A percentile compares a stretch with the other conserved stretches of the same genome.
Conservation (phyloP, 805 yeast genomes). For the Starmerella bacillaris region DNA sequence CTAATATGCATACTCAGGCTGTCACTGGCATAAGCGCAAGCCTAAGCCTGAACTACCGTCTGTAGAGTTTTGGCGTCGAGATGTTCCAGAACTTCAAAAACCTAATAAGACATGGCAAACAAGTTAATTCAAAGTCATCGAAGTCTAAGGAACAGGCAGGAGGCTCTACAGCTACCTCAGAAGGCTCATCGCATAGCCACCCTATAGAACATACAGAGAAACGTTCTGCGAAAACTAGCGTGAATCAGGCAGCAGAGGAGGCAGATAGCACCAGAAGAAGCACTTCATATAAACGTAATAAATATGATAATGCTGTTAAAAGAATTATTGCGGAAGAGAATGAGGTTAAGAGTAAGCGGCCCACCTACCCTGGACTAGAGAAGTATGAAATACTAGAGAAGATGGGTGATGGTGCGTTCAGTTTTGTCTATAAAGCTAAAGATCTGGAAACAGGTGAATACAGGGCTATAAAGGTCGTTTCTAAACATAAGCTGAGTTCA, state of each 20-base stretch:
- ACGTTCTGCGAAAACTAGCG: no score
- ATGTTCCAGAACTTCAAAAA: slow-evolving; percentile 37
- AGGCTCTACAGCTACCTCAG: no score
- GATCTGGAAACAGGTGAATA: slow-evolving; percentile 28
- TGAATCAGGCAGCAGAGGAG: background rate
- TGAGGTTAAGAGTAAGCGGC: slow-evolving; percentile 20
- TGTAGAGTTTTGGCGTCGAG: no score
- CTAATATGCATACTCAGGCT: no score
- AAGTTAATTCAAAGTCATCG: slow-evolving; percentile 27
- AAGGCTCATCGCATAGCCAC: no score
- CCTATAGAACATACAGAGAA: no score
- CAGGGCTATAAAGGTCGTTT: slow-evolving; percentile 63
- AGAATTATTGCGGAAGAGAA: slow-evolving; percentile 27
- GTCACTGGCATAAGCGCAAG: no score
- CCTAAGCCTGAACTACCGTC: no score
- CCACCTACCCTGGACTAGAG: slow-evolving; percentile 26
- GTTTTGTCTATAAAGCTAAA: slow-evolving; percentile 59
- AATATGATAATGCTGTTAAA: slow-evolving; percentile 24
- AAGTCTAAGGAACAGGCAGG: background rate
- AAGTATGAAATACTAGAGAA: slow-evolving; percentile 24
- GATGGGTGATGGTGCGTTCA: slow-evolving; percentile 65
- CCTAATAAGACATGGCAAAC: slow-evolving; percentile 46
- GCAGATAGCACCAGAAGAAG: background rate
- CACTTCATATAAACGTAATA: slow-evolving; percentile 13
- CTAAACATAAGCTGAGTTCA: slow-evolving; percentile 33